phyloP scores from a whole-genome alignment of 1,139 yeast genomes.

The Pichia sp. region DNA sequence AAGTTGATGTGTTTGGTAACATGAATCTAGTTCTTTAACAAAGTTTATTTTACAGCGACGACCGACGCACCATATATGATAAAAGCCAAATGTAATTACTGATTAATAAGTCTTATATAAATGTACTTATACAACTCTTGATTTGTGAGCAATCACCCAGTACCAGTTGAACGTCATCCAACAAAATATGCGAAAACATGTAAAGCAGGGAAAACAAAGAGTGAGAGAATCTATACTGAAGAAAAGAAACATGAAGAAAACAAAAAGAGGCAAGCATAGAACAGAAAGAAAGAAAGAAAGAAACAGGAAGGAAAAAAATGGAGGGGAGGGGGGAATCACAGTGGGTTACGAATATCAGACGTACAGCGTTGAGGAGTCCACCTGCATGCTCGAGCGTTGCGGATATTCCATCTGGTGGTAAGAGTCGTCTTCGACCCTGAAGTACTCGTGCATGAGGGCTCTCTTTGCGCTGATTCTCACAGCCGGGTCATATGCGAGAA shows the following conservation, averaged over 20 bases:
- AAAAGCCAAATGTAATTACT: not conserved
- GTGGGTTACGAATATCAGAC: conserved; percentile 17
- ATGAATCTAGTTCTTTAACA: too few species aligned
- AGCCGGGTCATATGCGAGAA: conserved; percentile 90
- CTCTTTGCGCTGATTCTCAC: conserved; percentile 91
- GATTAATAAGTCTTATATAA: not conserved
- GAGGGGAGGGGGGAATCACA: not conserved
- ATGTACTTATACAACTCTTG: too few species aligned
- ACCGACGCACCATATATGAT: too few species aligned
- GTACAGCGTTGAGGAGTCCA: conserved; percentile 32
- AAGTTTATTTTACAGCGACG: too few species aligned
- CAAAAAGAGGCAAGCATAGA: not conserved
- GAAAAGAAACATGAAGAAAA: not conserved
- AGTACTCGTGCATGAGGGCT: conserved; percentile 87
- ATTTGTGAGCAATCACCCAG: not conserved
- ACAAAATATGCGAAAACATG: not conserved
- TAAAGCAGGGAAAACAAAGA: not conserved
- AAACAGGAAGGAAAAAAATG: not conserved
- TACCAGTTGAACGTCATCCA: not conserved
- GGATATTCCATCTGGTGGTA: conserved; percentile 28
- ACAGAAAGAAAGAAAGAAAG: not conserved
- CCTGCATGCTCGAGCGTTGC: conserved; percentile 34
- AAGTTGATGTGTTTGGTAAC: too few species aligned
- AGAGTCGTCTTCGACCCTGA: conserved; percentile 48
- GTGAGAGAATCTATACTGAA: not conserved